Percentiles rank a stretch among this genome's conserved stretches.
Conservation (phyloP, 148 eudicot species). For the Rhododendron kiyosumense region DNA sequence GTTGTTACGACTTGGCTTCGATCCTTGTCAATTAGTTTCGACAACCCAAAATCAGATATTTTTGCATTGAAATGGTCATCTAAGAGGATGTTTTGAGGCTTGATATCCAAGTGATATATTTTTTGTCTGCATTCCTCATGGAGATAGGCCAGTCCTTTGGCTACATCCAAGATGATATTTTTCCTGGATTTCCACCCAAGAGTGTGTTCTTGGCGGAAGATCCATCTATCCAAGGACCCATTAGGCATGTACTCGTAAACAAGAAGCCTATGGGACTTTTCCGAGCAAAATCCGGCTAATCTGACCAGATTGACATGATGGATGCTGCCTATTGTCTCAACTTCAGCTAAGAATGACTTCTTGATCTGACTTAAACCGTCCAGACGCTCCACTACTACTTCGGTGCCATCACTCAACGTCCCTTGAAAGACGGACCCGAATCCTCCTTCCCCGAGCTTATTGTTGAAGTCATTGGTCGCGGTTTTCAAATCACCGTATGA, state of each 20-base stretch:
- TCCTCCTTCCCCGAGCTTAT: neutral
- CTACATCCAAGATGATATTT: constrained; percentile 8
- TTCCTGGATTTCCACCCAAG: constrained; percentile 8
- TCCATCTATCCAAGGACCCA: constrained; percentile 13
- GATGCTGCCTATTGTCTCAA: constrained; percentile 13
- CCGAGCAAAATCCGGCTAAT: neutral
- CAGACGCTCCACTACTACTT: constrained; percentile 8
- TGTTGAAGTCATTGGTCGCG: too few relatives aligned
- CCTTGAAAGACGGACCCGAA: constrained; percentile 6
- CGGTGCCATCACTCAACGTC: neutral
- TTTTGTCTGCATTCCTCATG: constrained; percentile 11
- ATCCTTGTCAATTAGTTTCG: constrained; percentile 13
- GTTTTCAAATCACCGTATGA: too few relatives aligned
- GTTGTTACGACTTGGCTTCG: constrained; percentile 11
- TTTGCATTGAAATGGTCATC: constrained; percentile 3
- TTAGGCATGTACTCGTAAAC: constrained; percentile 14
- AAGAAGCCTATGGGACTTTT: constrained; percentile 7
- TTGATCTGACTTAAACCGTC: neutral
- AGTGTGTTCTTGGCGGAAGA: neutral
- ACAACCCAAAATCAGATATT: constrained; percentile 11
- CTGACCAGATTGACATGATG: constrained; percentile 13
- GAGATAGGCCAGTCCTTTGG: constrained; percentile 15
- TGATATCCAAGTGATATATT: constrained; percentile 11
- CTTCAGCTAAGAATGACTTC: constrained; percentile 2
- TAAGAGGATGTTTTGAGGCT: constrained; percentile 14